Conservation (phyloP, 805 yeast genomes). For the Ogataea paraovalis region DNA sequence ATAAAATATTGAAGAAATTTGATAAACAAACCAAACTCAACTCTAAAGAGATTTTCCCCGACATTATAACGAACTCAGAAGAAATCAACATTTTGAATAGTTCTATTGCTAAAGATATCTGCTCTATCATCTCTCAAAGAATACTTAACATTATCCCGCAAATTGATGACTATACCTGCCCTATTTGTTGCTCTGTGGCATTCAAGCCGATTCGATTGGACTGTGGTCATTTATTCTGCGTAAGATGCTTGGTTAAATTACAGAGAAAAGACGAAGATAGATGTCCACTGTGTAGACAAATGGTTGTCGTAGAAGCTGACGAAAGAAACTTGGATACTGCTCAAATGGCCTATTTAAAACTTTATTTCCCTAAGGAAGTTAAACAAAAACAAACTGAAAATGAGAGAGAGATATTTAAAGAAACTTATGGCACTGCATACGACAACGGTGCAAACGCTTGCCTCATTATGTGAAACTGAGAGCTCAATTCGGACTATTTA, state of each 20-base stretch:
- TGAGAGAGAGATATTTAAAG: slow-evolving; percentile 42
- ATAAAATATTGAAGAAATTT: slow-evolving; percentile 69
- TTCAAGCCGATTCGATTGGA: slow-evolving; percentile 63
- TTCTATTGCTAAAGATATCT: slow-evolving; percentile 50
- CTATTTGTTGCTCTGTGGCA: slow-evolving; percentile 66
- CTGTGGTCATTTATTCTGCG: slow-evolving; percentile 70
- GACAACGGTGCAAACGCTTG: slow-evolving; percentile 29
- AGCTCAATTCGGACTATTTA: no score
- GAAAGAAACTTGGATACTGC: slow-evolving; percentile 55
- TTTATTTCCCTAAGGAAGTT: slow-evolving; percentile 63
- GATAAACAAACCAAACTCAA: slow-evolving; percentile 65
- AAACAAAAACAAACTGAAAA: slow-evolving; percentile 58
- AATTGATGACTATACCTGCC: slow-evolving; percentile 71
- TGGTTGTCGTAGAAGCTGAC: slow-evolving; percentile 55
- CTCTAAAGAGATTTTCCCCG: slow-evolving; percentile 43
- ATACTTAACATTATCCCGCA: slow-evolving; percentile 62
- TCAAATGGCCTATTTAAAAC: slow-evolving; percentile 48
- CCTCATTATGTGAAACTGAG: slow-evolving; percentile 18
- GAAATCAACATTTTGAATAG: slow-evolving; percentile 20
- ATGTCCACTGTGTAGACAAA: slow-evolving; percentile 65
- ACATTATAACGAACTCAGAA: slow-evolving; percentile 16
- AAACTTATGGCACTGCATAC: slow-evolving; percentile 34
- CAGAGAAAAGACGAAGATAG: slow-evolving; percentile 54
- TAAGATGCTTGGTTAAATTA: slow-evolving; percentile 64
- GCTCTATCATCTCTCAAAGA: slow-evolving; percentile 50